A percentile compares a stretch with the other conserved stretches of the same genome.
Evolutionary conservation across 768 basidiomycete species (phyloP).

Genomic region (Lepiota brunneoincarnata): DNA sequence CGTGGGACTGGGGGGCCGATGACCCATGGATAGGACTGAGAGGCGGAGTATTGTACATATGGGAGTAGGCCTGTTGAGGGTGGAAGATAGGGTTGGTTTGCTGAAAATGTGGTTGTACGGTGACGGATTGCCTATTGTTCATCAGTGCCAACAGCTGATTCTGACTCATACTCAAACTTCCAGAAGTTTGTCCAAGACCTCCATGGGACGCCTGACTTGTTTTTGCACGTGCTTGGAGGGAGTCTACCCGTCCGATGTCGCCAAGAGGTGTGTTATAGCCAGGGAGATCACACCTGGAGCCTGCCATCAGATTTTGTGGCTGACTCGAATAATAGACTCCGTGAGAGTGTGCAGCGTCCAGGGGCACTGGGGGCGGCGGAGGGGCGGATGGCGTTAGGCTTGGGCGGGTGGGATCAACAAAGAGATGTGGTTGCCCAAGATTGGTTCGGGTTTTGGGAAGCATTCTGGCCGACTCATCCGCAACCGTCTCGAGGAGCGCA

Average conservation of each 20-base stretch:
- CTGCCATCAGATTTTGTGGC: slow-evolving; percentile 3
- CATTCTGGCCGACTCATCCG: slow-evolving; percentile 69
- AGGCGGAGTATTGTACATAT: not conserved
- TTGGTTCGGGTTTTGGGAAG: slow-evolving; percentile 33
- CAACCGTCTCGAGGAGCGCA: slow-evolving; percentile 69
- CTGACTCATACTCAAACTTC: slow-evolving; percentile 51
- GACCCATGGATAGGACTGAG: not conserved
- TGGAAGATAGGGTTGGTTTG: slow-evolving; percentile 1
- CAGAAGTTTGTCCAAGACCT: slow-evolving; percentile 27
- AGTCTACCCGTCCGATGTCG: slow-evolving; percentile 14
- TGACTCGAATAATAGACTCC: slow-evolving; percentile 33
- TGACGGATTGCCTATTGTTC: slow-evolving; percentile 28
- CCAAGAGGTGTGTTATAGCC: no score
- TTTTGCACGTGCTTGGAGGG: slow-evolving; percentile 45
- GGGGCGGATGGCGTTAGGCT: slow-evolving; percentile 20
- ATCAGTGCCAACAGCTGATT: slow-evolving; percentile 45
- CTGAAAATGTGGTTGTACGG: slow-evolving; percentile 9
- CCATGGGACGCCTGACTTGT: slow-evolving; percentile 45
- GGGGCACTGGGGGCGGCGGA: slow-evolving; percentile 23
- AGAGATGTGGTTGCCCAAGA: slow-evolving; percentile 11
- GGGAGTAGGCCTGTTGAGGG: not conserved
- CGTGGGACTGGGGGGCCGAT: not conserved
- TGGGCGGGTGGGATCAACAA: not conserved
- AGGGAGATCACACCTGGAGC: not conserved
- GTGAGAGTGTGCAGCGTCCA: slow-evolving; percentile 16